phyloP scores from a whole-genome alignment of 1,139 yeast species.

The Diutina sp. region DNA sequence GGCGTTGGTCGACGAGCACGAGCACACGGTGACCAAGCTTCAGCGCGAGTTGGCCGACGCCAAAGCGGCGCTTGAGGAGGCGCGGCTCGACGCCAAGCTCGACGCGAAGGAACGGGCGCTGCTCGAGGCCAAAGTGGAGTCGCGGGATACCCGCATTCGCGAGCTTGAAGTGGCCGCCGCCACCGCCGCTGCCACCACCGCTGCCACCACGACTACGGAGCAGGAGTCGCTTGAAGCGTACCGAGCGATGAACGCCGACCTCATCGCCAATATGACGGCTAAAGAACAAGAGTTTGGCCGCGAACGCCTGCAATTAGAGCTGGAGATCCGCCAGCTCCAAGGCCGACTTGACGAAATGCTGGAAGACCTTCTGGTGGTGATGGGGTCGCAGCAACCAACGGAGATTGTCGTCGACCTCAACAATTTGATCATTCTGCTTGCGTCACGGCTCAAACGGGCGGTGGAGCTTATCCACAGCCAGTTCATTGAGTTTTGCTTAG shows the following conservation, averaged over 20 bases:
- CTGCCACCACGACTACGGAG: neutral
- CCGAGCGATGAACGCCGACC: slow-evolving; percentile 39
- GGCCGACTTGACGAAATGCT: slow-evolving; percentile 18
- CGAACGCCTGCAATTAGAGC: slow-evolving; percentile 37
- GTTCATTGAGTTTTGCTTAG: slow-evolving; percentile 37
- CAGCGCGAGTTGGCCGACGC: neutral
- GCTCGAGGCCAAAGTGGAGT: neutral
- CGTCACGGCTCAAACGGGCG: slow-evolving; percentile 11
- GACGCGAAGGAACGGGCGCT: neutral
- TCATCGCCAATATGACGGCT: slow-evolving; percentile 52
- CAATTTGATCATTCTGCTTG: slow-evolving; percentile 11
- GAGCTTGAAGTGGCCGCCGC: neutral
- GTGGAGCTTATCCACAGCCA: slow-evolving; percentile 14
- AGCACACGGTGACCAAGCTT: neutral
- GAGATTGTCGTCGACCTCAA: slow-evolving; percentile 19
- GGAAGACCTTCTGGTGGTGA: slow-evolving; percentile 43
- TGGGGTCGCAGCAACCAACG: slow-evolving; percentile 22
- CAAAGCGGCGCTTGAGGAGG: neutral
- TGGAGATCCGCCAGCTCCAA: slow-evolving; percentile 33
- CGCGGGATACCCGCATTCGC: neutral
- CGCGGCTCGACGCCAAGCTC: neutral
- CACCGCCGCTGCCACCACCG: neutral
- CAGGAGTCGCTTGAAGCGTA: slow-evolving; percentile 16
- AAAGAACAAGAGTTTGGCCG: slow-evolving; percentile 46
- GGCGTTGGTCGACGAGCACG: neutral